These are phyloP conservation scores for Leavenworthia alabamica DNA, from an alignment of 345 rosid species.

Conservation along the genomic window DNA sequence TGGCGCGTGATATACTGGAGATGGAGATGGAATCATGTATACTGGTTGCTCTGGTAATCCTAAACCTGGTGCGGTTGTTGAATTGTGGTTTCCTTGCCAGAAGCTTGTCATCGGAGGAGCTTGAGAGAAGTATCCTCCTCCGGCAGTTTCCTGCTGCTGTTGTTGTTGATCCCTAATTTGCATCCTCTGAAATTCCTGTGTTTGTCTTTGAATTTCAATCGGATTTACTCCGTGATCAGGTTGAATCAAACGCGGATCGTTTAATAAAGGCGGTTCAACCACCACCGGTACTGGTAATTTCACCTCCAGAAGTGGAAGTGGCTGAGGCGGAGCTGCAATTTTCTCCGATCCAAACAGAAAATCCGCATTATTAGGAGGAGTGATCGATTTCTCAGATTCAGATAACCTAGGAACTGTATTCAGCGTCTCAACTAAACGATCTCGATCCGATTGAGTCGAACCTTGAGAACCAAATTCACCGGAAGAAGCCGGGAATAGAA, in stretches of 20 bases:
- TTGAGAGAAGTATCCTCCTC: slow-evolving; percentile 41
- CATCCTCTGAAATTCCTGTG: slow-evolving; percentile 72
- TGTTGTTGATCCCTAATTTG: slow-evolving; percentile 55
- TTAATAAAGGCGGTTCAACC: slow-evolving; percentile 2
- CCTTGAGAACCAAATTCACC: slow-evolving; percentile 50
- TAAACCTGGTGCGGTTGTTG: slow-evolving; percentile 29
- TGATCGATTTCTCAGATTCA: slow-evolving; percentile 25
- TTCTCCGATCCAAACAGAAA: slow-evolving; percentile 76
- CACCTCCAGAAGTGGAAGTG: slow-evolving; percentile 22
- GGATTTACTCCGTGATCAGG: slow-evolving; percentile 42
- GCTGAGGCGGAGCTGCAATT: slow-evolving; percentile 30
- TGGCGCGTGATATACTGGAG: slow-evolving; percentile 22
- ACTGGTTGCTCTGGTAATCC: slow-evolving; percentile 39
- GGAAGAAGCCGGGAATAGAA: slow-evolving; percentile 47
- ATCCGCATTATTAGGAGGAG: slow-evolving; percentile 45
- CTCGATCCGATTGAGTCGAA: slow-evolving; percentile 55
- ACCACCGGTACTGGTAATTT: slow-evolving; percentile 26
- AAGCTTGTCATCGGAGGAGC: slow-evolving; percentile 42
- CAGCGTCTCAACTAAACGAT: slow-evolving; percentile 55
- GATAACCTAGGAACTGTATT: slow-evolving; percentile 48
- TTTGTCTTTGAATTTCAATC: slow-evolving; percentile 44
- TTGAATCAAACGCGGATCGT: slow-evolving; percentile 32
- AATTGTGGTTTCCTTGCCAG: slow-evolving; percentile 56
- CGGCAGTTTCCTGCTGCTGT: slow-evolving; percentile 33
- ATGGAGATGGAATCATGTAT: slow-evolving; percentile 24